Evolutionary conservation across 495 filamentous ascomycete species (phyloP).

Genomic region (Xylaria palmicola): DNA sequence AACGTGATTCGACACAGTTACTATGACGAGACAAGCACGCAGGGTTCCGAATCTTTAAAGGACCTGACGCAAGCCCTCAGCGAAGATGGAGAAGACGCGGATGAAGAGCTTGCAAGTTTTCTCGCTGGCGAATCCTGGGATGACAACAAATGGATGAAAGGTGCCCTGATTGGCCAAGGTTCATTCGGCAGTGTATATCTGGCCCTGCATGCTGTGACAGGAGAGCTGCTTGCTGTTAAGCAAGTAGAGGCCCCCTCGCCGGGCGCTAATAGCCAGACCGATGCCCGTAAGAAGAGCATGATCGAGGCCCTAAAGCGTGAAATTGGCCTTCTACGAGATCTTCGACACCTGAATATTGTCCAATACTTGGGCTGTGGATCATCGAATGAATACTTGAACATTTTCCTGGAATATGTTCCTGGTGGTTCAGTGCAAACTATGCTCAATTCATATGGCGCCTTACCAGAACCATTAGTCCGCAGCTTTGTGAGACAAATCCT

Average conservation of each 20-base stretch:
- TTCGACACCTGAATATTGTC: slow-evolving; percentile 96
- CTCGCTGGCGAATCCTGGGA: slow-evolving; percentile 91
- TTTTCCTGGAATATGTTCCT: slow-evolving; percentile 99
- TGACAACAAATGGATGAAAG: slow-evolving; percentile 98
- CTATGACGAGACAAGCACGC: slow-evolving; percentile 76
- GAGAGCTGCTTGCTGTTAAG: slow-evolving; percentile 97
- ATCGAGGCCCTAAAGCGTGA: slow-evolving; percentile 95
- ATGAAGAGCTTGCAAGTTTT: slow-evolving; percentile 75
- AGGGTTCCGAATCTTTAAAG: slow-evolving; percentile 54
- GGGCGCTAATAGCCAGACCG: slow-evolving; percentile 72
- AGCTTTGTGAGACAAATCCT: slow-evolving; percentile 98
- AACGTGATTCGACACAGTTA: slow-evolving; percentile 69
- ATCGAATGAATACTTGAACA: slow-evolving; percentile 90
- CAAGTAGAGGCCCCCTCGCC: slow-evolving; percentile 91
- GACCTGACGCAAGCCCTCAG: slow-evolving; percentile 64
- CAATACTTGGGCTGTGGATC: slow-evolving; percentile 94
- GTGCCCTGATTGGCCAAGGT: slow-evolving; percentile 92
- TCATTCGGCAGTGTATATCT: slow-evolving; percentile 97
- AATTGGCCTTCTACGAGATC: slow-evolving; percentile 88
- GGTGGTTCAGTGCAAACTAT: slow-evolving; percentile 96
- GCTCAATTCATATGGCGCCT: slow-evolving; percentile 95
- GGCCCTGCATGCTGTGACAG: slow-evolving; percentile 94
- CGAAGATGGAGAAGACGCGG: slow-evolving; percentile 85
- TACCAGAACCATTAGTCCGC: slow-evolving; percentile 88
- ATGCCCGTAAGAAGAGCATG: slow-evolving; percentile 95